A percentile compares a stretch with the other conserved stretches of the same genome.
Conservation (phyloP, 331 rosid species). For the Telfairia occidentalis region DNA sequence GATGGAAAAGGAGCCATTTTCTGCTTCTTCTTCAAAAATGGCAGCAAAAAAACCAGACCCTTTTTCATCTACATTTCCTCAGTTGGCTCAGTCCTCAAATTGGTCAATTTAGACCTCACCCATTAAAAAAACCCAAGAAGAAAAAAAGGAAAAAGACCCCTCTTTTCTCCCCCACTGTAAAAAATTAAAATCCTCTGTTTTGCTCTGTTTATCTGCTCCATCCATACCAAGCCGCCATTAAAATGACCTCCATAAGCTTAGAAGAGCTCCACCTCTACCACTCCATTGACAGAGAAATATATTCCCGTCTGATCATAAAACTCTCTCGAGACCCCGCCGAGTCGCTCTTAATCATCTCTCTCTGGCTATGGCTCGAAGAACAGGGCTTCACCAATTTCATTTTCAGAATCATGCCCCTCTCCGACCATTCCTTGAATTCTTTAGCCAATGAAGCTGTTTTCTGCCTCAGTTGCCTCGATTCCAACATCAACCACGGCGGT, state of each 20-base stretch:
- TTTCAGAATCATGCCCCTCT: neutral
- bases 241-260: constrained; percentile 9
- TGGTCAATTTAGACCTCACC: neutral
- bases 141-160: too few species aligned
- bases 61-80: neutral
- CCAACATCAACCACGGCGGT: neutral
- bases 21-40: neutral
- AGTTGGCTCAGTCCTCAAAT: neutral
- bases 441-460: constrained; percentile 33
- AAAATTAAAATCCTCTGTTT: neutral
- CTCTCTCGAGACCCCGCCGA: constrained; percentile 17
- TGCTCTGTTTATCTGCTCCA: neutral
- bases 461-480: constrained; percentile 29
- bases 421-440: constrained; percentile 10
- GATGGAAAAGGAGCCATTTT: neutral
- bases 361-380: constrained; percentile 52
- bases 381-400: constrained; percentile 20
- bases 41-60: neutral
- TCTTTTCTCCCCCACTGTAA: neutral
- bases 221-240: neutral
- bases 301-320: constrained; percentile 19
- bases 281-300: constrained; percentile 28
- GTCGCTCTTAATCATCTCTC: constrained; percentile 39
- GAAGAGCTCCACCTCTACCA: constrained; percentile 25
- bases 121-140: neutral